Percentiles rank a stretch among this genome's conserved stretches.
Conservation (phyloP, 2,329 filamentous ascomycete genomes). For the Diaporthe sp. region DNA sequence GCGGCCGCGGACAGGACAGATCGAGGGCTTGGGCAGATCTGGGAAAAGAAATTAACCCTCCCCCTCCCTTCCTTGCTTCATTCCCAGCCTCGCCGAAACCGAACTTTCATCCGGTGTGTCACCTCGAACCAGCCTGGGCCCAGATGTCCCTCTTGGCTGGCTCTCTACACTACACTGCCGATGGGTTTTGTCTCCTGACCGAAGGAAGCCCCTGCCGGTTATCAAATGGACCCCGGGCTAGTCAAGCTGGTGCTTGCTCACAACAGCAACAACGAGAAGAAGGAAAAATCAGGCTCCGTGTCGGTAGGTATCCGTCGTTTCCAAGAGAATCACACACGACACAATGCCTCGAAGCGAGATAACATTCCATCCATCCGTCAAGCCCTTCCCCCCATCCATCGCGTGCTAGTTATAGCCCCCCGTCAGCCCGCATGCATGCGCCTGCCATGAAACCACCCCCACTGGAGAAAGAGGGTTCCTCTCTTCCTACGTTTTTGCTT, state of each 20-base stretch:
- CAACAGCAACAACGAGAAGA: background rate
- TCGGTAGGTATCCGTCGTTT: background rate
- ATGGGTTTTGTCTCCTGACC: background rate
- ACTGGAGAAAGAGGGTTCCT: conserved; percentile 8
- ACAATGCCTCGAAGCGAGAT: conserved; percentile 12
- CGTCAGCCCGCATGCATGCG: conserved; percentile 15
- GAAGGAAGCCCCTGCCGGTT: background rate
- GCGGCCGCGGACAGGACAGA: background rate
- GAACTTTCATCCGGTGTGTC: background rate
- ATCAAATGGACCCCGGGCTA: background rate
- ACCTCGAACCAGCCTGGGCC: background rate
- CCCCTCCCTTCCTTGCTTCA: background rate
- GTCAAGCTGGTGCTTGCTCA: background rate
- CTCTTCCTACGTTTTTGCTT: background rate
- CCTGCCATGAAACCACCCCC: conserved; percentile 18
- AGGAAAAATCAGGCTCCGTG: background rate
- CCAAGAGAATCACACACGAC: background rate
- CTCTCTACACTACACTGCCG: background rate
- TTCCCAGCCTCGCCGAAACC: conserved; percentile 4
- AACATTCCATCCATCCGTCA: background rate
- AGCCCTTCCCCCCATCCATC: background rate
- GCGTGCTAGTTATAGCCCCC: conserved; percentile 12
- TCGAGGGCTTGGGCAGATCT: background rate
- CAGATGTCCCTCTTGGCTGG: conserved; percentile 2
- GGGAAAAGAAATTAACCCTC: background rate